Percentiles rank a stretch among this genome's conserved stretches.
phyloP scores from a whole-genome alignment of 2,329 filamentous ascomycete genomes.

The Fusarium praegraminearum region DNA sequence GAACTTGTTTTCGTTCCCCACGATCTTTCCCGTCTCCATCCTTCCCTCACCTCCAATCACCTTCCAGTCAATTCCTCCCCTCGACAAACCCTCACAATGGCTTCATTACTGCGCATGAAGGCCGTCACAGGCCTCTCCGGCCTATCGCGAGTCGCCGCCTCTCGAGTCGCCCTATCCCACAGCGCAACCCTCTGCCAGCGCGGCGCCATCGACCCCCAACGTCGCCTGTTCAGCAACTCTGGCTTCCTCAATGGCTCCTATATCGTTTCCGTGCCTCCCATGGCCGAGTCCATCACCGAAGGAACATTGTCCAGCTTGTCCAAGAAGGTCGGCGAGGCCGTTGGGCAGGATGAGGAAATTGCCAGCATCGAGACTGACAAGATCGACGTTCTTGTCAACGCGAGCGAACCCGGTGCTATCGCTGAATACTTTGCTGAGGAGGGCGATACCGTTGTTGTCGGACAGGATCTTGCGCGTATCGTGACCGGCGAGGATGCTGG shows the following conservation, averaged over 20 bases:
- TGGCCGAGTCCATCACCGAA: conserved; percentile 52
- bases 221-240: conserved; percentile 42
- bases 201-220: conserved; percentile 38
- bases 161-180: conserved; percentile 33
- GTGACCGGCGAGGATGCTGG: conserved; percentile 45
- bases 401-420: conserved; percentile 44
- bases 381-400: conserved; percentile 50
- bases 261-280: conserved; percentile 48
- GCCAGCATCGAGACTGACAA: conserved; percentile 53
- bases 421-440: conserved; percentile 50
- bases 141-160: conserved; percentile 35
- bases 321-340: conserved; percentile 49
- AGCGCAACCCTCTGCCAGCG: conserved; percentile 43
- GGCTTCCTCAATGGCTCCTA: conserved; percentile 38
- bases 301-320: conserved; percentile 46
- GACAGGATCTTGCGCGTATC: conserved; percentile 49
- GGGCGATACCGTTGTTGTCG: conserved; percentile 51
- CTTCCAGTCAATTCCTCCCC: neutral
- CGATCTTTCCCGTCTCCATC: conserved; percentile 6
- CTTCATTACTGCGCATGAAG: conserved; percentile 42
- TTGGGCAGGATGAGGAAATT: conserved; percentile 51
- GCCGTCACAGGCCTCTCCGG: conserved; percentile 38
- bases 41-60: conserved; percentile 7
- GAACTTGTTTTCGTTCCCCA: conserved; percentile 28
- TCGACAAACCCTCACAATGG: conserved; percentile 34